Percentiles rank a stretch among this genome's conserved stretches.
These are phyloP conservation scores for Penicillium steckii DNA, from an alignment of 495 filamentous ascomycete species.

Conservation along the genomic window DNA sequence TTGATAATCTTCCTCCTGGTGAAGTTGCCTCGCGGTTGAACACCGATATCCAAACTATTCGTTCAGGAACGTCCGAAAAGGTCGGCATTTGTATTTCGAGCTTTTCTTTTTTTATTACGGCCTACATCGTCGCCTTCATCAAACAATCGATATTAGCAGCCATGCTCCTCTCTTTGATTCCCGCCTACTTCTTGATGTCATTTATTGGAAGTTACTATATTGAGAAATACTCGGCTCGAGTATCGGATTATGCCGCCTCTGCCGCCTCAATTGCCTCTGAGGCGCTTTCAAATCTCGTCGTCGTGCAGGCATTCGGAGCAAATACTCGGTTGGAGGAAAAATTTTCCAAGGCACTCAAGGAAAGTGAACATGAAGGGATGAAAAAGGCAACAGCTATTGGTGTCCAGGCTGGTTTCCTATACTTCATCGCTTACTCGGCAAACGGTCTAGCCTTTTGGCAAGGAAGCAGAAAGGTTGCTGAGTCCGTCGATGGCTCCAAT, in stretches of 20 bases:
- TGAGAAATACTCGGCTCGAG: constrained; percentile 54
- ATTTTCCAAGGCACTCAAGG: constrained; percentile 46
- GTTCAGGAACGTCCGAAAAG: constrained; percentile 65
- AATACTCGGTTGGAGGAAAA: constrained; percentile 50
- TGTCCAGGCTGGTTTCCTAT: constrained; percentile 62
- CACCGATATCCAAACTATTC: constrained; percentile 59
- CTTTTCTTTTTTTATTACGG: constrained; percentile 60
- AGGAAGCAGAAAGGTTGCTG: constrained; percentile 53
- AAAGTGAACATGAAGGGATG: constrained; percentile 43
- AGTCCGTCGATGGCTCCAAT: constrained; percentile 35
- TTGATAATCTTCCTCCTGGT: constrained; percentile 54
- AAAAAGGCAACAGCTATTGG: constrained; percentile 61
- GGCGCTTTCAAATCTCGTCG: constrained; percentile 43
- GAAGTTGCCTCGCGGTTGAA: constrained; percentile 63
- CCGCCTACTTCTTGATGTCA: constrained; percentile 65
- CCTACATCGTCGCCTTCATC: constrained; percentile 64
- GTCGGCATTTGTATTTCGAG: constrained; percentile 59
- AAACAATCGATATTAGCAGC: constrained; percentile 46
- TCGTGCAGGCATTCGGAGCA: constrained; percentile 52
- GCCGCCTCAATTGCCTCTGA: constrained; percentile 52
- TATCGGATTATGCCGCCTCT: constrained; percentile 48
- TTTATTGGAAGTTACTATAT: constrained; percentile 60
- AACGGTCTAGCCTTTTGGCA: constrained; percentile 70
- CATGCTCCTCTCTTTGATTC: constrained; percentile 55
- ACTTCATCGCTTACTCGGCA: constrained; percentile 63